Base-by-base conservation (phyloP, 2,329 filamentous ascomycete species). In the Xylariaceae sp. region DNA sequence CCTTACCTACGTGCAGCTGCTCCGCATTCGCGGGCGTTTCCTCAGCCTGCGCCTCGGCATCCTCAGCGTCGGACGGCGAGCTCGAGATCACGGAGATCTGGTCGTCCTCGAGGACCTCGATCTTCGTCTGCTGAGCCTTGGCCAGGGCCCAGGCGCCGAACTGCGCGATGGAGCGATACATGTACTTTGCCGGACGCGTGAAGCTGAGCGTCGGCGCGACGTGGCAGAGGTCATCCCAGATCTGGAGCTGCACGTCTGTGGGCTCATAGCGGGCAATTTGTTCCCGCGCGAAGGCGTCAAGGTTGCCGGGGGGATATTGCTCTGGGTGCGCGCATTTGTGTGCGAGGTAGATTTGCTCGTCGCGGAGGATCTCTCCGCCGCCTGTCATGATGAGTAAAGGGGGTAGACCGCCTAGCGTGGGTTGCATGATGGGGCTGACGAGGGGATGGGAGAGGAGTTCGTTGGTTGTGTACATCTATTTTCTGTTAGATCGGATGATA, bases 181-280 rank as follows among this genome's bases (percentile, higher is more conserved):
- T 97, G 75, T 89, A 89, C 73, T 97, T 97, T 51, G 93, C 94
- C 0, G 94, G 94, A n/a, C 88, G 83, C 0, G 93, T 97, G 72
- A 96, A 97, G 68, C 90, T 96, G n/a, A 97, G 80, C 0, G 92
- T 97, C 0, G 93, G 90, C 0, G 88, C 87, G 4, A 96, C 92
- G 71, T 97, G 93, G 69, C 94, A 97, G 2, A 97, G 78, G 68
- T 96, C 89, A 59, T 97, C 93, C 92, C 93, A 97, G 1, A 97
- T 88, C 72, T 97, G 94, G 1, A 99, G 80, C 71, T 97, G 92
- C 0, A 97, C 93, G 67, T 96, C 85, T 0, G 94, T 99, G 0
- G 92, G 90, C 59, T 85, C 84, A 73, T 90, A 95, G 62, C 81
- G 85, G 42, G 80, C 77, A 13, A 94, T 69, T 10, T 79, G 74